Percentiles rank a stretch among this genome's conserved stretches.
Conservation (phyloP, 768 basidiomycete species). For the Podaxis pistillaris region DNA sequence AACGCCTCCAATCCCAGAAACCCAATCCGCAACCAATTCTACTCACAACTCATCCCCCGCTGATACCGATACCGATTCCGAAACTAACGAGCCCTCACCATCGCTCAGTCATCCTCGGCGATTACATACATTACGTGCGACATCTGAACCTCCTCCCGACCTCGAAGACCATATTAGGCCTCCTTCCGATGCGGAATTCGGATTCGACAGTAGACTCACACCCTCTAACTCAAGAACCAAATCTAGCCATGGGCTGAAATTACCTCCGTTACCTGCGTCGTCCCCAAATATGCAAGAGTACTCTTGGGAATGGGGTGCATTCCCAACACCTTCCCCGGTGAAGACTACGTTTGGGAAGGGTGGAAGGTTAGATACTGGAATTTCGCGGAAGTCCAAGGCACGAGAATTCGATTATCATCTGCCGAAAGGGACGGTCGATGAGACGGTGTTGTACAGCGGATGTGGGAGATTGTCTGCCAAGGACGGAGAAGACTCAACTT, state of each 20-base stretch:
- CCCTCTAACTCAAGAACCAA: conserved; percentile 4
- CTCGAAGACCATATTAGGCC: conserved; percentile 24
- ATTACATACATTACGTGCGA: conserved; percentile 41
- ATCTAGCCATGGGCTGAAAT: not conserved
- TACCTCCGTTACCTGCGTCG: conserved; percentile 13
- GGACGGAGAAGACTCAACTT: conserved; percentile 55
- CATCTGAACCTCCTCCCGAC: conserved; percentile 64
- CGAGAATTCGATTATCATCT: conserved; percentile 26
- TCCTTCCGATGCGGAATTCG: conserved; percentile 10
- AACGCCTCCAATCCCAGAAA: conserved; percentile 17
- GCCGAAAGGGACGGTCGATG: conserved; percentile 24
- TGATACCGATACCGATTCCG: conserved; percentile 19
- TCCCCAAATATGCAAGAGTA: conserved; percentile 56
- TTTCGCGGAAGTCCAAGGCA: conserved; percentile 23
- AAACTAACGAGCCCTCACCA: conserved; percentile 21
- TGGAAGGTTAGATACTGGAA: conserved; percentile 33
- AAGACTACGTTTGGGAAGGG: conserved; percentile 50
- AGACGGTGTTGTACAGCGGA: conserved; percentile 21
- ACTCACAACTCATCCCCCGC: conserved; percentile 18
- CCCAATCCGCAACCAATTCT: conserved; percentile 22
- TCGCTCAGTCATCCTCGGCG: conserved; percentile 25
- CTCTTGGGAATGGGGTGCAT: conserved; percentile 93
- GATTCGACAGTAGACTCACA: not conserved
- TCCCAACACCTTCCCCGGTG: conserved; percentile 77
- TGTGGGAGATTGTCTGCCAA: conserved; percentile 17